phyloP scores from a whole-genome alignment of 1,139 yeast genomes.

The Yamadazyma buinensis region DNA sequence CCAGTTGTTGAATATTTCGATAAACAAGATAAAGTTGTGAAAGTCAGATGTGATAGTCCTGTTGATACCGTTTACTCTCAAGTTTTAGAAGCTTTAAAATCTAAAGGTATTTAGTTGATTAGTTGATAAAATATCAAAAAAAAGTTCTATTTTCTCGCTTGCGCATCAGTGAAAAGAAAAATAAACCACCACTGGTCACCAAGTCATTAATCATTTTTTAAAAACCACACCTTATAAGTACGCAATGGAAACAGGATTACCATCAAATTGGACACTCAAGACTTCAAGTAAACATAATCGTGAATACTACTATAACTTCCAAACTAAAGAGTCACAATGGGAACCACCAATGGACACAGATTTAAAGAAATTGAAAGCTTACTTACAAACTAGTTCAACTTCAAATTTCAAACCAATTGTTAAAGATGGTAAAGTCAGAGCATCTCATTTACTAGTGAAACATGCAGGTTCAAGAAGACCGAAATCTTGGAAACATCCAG shows the following conservation, averaged over 20 bases:
- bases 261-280: constrained; percentile 79
- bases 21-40: constrained; percentile 71
- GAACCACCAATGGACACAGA: constrained; percentile 88
- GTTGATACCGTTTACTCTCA: constrained; percentile 75
- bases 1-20: constrained; percentile 90
- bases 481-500: constrained; percentile 80
- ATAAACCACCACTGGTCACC: too few species aligned
- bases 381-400: constrained; percentile 44
- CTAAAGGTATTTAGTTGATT: constrained; percentile 30
- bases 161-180: too few species aligned
- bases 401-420: constrained; percentile 64
- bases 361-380: constrained; percentile 51
- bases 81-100: constrained; percentile 61
- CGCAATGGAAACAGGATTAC: constrained; percentile 62
- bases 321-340: constrained; percentile 79
- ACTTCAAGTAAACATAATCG: constrained; percentile 78
- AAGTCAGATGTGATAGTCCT: constrained; percentile 71
- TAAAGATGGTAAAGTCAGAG: constrained; percentile 42
- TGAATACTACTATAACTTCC: constrained; percentile 75
- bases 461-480: constrained; percentile 86
- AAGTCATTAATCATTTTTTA: too few species aligned
- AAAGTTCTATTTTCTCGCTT: too few species aligned
- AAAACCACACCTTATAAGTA: too few species aligned
- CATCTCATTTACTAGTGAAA: constrained; percentile 71
- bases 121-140: too few species aligned